Conservation (phyloP, 2,329 filamentous ascomycete genomes). For the Ophiosphaerella narmari region DNA sequence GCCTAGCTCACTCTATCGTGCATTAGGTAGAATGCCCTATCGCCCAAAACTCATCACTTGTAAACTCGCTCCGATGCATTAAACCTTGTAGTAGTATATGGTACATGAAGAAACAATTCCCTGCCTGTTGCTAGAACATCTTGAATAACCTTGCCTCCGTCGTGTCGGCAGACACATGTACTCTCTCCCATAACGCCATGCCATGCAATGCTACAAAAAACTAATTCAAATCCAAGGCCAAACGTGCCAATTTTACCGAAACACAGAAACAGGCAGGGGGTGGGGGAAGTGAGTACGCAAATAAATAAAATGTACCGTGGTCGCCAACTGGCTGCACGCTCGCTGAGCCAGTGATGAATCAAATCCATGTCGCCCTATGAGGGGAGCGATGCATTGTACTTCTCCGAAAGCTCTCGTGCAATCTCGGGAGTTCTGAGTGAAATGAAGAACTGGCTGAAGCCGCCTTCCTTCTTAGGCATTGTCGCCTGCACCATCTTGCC, state of each 20-base stretch:
- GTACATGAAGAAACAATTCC: not conserved
- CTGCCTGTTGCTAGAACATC: not conserved
- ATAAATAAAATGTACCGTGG: not conserved
- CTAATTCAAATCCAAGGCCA: constrained; percentile 4
- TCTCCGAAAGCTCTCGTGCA: constrained; percentile 34
- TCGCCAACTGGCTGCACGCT: no score
- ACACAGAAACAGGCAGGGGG: constrained; percentile 2
- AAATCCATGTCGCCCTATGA: constrained; percentile 6
- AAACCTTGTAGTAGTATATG: not conserved
- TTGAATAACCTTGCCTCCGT: not conserved
- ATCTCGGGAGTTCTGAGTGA: constrained; percentile 35
- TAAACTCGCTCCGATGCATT: not conserved
- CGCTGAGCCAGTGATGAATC: no score
- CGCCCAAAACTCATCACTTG: not conserved
- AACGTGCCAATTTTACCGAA: constrained; percentile 16
- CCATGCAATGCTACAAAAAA: constrained; percentile 4
- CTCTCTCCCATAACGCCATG: not conserved
- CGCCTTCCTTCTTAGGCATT: constrained; percentile 30
- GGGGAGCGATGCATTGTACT: constrained; percentile 35
- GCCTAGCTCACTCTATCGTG: not conserved
- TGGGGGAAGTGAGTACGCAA: not conserved
- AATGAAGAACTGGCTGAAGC: constrained; percentile 26
- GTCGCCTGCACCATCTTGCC: constrained; percentile 37
- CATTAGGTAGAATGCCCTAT: no score
- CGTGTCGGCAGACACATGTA: no score